A percentile compares a stretch with the other conserved stretches of the same genome.
Conservation (phyloP, 2,329 filamentous ascomycete genomes). For the Fusarium albidum region DNA sequence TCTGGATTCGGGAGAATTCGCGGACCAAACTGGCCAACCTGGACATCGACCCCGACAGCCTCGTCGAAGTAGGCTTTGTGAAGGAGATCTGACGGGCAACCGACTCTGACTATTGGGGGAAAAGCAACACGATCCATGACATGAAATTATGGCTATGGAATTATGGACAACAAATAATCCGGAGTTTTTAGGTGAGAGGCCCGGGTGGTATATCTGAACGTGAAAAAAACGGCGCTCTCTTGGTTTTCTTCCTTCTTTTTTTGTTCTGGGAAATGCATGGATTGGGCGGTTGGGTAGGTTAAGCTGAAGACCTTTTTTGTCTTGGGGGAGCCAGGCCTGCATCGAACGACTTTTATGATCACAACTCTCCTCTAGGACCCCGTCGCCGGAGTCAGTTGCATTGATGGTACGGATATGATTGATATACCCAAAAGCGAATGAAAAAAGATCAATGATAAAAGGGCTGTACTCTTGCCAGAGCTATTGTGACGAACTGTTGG, state of each 20-base stretch:
- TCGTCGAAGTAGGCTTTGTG: conserved; percentile 75
- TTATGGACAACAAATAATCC: conserved; percentile 2
- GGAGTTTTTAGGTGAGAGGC: conserved; percentile 3
- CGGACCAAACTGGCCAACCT: conserved; percentile 72
- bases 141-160: too few relatives aligned
- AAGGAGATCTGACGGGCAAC: conserved; percentile 64
- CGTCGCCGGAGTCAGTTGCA: conserved; percentile 19
- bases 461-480: neutral
- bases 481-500: too few relatives aligned
- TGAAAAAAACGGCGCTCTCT: conserved; percentile 19
- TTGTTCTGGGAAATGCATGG: neutral
- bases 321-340: neutral
- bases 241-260: neutral
- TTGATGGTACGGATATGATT: conserved; percentile 19
- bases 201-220: conserved; percentile 6
- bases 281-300: conserved; percentile 11
- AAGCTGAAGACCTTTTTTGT: conserved; percentile 5
- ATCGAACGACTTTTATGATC: conserved; percentile 20
- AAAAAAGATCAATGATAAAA: neutral
- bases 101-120: neutral
- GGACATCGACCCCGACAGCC: conserved; percentile 56
- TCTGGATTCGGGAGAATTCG: conserved; percentile 73
- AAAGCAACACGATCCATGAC: conserved; percentile 17
- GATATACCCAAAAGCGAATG: conserved; percentile 32
- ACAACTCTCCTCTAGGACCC: conserved; percentile 16